Conservation (phyloP, 805 yeast species). For the Isabelozyma pseudorhagii region DNA sequence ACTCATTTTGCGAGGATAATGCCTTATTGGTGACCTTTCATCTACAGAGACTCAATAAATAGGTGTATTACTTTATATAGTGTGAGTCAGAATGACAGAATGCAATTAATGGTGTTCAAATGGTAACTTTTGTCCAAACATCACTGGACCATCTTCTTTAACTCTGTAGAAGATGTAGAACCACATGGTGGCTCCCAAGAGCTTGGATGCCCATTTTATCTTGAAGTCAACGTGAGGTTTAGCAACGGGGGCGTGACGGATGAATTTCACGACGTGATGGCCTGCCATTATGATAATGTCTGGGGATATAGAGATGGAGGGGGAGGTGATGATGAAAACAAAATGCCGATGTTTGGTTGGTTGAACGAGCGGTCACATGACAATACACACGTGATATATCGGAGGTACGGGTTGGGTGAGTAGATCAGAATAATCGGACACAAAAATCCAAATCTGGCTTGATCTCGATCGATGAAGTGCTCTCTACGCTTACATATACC, state of each 20-base stretch:
- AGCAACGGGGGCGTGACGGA: conserved; percentile 60
- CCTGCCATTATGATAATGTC: conserved; percentile 33
- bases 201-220: conserved; percentile 58
- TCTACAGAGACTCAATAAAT: background rate
- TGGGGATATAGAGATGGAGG: background rate
- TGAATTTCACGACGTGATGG: conserved; percentile 37
- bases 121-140: conserved; percentile 46
- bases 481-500: background rate
- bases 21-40: background rate
- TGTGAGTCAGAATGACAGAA: background rate
- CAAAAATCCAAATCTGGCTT: no score
- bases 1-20: no score
- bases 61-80: background rate
- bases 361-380: background rate
- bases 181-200: conserved; percentile 84
- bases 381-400: background rate
- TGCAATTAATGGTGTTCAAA: conserved; percentile 30
- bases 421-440: no score
- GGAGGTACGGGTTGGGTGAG: background rate
- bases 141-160: conserved; percentile 65
- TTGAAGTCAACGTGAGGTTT: conserved; percentile 62
- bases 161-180: conserved; percentile 83
- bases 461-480: no score
- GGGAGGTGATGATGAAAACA: background rate
- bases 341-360: background rate